Evolutionary conservation across 768 basidiomycete species (phyloP).

Genomic region (Pleurotus citrinopileatus): DNA sequence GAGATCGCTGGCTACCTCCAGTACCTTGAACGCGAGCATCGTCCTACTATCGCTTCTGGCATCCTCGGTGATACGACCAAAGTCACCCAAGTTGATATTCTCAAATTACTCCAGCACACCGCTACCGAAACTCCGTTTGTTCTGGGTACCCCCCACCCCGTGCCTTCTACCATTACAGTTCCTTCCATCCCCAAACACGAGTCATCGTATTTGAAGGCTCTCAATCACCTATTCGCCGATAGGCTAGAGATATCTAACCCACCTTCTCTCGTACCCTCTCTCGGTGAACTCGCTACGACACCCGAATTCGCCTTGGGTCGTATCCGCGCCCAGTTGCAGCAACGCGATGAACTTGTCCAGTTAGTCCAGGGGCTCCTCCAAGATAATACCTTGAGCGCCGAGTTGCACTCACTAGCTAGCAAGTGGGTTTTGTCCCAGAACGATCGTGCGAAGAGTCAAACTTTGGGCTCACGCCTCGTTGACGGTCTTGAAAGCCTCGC

Average conservation of each 20-base stretch:
- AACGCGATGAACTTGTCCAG: conserved; percentile 61
- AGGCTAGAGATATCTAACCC: conserved; percentile 85
- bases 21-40: conserved; percentile 43
- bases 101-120: conserved; percentile 47
- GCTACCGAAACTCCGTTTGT: conserved; percentile 34
- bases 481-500: conserved; percentile 42
- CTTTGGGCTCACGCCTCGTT: conserved; percentile 57
- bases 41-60: conserved; percentile 59
- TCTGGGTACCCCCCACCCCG: conserved; percentile 47
- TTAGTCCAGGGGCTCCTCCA: conserved; percentile 67
- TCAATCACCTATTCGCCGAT: conserved; percentile 74
- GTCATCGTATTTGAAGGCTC: conserved; percentile 84
- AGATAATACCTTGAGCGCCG: conserved; percentile 33
- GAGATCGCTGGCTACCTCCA: conserved; percentile 77
- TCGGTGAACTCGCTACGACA: conserved; percentile 78
- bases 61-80: conserved; percentile 51
- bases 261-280: conserved; percentile 63
- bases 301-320: conserved; percentile 95
- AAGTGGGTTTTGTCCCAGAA: conserved; percentile 84
- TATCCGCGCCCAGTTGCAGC: conserved; percentile 77
- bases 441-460: conserved; percentile 58
- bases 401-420: conserved; percentile 69
- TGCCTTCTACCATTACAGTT: conserved; percentile 21
- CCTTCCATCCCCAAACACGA: conserved; percentile 89
- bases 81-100: conserved; percentile 39